Base-by-base conservation (phyloP, 805 yeast species). In the Suhomyces prunicola region DNA sequence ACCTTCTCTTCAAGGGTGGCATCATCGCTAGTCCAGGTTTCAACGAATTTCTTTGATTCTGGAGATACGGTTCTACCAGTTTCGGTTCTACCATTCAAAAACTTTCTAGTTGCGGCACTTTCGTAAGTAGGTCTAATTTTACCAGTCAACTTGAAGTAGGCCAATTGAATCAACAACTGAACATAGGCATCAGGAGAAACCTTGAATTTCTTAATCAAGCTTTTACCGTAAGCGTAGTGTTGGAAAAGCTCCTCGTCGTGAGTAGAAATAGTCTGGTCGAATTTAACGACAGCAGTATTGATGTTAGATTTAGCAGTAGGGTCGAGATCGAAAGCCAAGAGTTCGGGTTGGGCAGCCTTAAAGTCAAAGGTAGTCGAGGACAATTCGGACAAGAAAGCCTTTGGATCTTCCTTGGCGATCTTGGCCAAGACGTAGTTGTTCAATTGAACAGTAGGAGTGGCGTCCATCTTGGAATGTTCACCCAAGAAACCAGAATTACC, bases 401-500 rank as follows among this genome's bases (percentile, higher is more conserved):
- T 55, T 1, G 78, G 74, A 52, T 82, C 72, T 64, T 82, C 67
- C 63, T 81, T 78, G 52, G 69, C 56, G 53, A 92, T 71, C 60
- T 83, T 80, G 50, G 78, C 78, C 57, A 84, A 78, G 40, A 93
- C 78, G 64, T 78, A 85, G 71, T 90, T 90, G 70, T 93, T 93
- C 74, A 93, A 74, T 58, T 90, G 85, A 64, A 90, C 83, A 29
- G 97, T 93, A 66, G 97, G 96, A 8, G 97, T 90, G 57, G 98
- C 99, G 71, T 93, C 99, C 98, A 93, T 93, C 77, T 84, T 88
- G 22, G 97, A 90, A 76, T 93, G 99, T 76, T 93, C 99, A 57
- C 96, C 97, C 66, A 91, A 73, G 75, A 92, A 93, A 0, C 97
- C 98, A 6, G 97, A 89, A 57, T 84, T 79, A 54, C 94, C 97